A percentile compares a stretch with the other conserved stretches of the same genome.
Evolutionary conservation across 1,139 yeast genomes (phyloP).

Genomic region (Pneumocystis sp.): DNA sequence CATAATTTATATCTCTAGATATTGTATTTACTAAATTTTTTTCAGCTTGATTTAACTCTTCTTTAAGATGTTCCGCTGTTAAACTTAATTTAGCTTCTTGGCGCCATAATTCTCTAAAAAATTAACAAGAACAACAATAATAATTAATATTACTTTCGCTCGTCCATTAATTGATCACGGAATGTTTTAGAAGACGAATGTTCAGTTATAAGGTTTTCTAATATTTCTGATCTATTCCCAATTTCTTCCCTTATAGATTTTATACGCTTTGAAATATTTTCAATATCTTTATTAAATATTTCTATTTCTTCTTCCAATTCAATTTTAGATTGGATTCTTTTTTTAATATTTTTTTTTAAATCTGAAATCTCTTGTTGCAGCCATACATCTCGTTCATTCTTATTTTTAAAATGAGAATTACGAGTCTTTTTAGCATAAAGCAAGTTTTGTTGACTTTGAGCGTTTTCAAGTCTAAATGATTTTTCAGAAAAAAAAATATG

Average conservation of each 20-base stretch:
- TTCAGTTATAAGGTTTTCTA: conserved; percentile 9
- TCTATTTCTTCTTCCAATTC: conserved; percentile 22
- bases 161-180: conserved; percentile 37
- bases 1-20: conserved; percentile 57
- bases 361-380: conserved; percentile 35
- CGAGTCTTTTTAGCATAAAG: conserved; percentile 64
- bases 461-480: conserved; percentile 20
- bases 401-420: conserved; percentile 41
- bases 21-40: conserved; percentile 24
- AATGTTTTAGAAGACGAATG: conserved; percentile 7
- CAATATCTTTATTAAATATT: not conserved
- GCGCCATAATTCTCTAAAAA: conserved; percentile 45
- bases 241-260: conserved; percentile 11
- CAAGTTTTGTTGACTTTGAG: conserved; percentile 44
- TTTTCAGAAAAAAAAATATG: not conserved
- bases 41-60: conserved; percentile 41
- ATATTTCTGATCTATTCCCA: conserved; percentile 4
- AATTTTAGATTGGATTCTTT: conserved; percentile 15
- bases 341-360: conserved; percentile 25
- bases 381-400: conserved; percentile 56
- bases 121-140: not conserved
- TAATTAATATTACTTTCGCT: conserved; percentile 32
- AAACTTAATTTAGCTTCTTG: conserved; percentile 53
- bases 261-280: conserved; percentile 22
- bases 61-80: conserved; percentile 38